These are phyloP conservation scores for Lunularia cruciata DNA, from an alignment of 225 moss, liverwort and hornwort genomes.

Conservation along the genomic window DNA sequence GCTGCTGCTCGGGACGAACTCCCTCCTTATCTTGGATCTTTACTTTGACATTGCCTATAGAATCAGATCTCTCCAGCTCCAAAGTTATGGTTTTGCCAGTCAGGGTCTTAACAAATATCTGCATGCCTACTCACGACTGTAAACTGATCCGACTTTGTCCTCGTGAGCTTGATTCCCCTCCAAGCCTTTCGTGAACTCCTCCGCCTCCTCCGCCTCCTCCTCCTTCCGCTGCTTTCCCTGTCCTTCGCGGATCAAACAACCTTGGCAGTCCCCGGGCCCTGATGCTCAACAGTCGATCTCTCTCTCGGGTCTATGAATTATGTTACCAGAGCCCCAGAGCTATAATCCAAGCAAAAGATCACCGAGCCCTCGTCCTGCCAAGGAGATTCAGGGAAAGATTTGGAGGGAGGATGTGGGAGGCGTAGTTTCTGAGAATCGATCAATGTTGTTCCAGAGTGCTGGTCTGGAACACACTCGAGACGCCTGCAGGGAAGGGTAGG, in stretches of 20 bases:
- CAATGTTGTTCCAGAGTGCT: no score
- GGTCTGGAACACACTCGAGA: no score
- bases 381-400: no score
- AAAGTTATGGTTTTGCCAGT: constrained; percentile 20
- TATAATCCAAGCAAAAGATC: background rate
- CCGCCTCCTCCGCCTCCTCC: background rate
- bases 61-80: constrained; percentile 24
- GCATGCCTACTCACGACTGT: constrained; percentile 18
- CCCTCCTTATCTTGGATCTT: constrained; percentile 35
- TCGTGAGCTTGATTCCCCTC: no score
- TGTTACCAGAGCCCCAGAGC: background rate
- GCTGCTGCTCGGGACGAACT: constrained; percentile 24
- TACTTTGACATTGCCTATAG: constrained; percentile 24
- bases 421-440: no score
- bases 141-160: background rate
- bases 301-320: background rate
- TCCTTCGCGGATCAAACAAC: background rate
- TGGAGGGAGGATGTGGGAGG: background rate
- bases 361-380: no score
- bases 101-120: constrained; percentile 29
- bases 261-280: background rate
- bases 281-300: background rate
- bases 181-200: background rate
- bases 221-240: background rate
- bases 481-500: background rate